Base-by-base conservation (phyloP, 2,329 filamentous ascomycete species). In the Samsoniella hepiali region DNA sequence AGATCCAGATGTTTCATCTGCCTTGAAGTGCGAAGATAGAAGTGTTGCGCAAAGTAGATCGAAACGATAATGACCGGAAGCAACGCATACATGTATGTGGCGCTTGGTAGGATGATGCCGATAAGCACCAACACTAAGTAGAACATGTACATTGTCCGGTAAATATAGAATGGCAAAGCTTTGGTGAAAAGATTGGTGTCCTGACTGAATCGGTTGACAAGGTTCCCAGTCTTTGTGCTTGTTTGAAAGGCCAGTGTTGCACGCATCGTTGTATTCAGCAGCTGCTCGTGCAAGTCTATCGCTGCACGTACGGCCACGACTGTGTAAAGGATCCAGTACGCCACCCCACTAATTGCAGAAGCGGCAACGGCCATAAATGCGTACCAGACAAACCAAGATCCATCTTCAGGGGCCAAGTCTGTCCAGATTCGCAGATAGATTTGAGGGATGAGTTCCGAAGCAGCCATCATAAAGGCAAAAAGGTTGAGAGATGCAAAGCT, bases 41-140 rank as follows among this genome's bases (percentile, higher is more conserved):
- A 71, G 31, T 66, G 67, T 34, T 75, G 72, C 6, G 74, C 47
- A 2, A 69, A 27, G 36, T 64, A 69, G 8, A 74, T 58, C 1
- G 67, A 59, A 2, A 68, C 3, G 3, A 69, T 7, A 1, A 63
- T 64, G 3, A 79, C 63, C 0, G 84, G 83, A 17, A 85, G 73
- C 0, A 75, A 76, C 1, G 81, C 70, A 0, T 75, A n/a, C 40
- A 47, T 38, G 32, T 58, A 58, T 29, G 42, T 50, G 34, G 56
- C 56, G 32, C 56, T 47, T 7, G 56, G 50, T 7, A 58, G 15
- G 13, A 58, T 49, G 40, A 58, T 38, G 31, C 29, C 56, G 5
- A 29, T 38, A n/a, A 55, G 53, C 3, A 55, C 42, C 15, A 55
- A 3, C 11, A 50, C n/a, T 3, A 44, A 22, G 10, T 27, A 58